Percentiles rank a stretch among this genome's conserved stretches.
These are phyloP conservation scores for Dioscorea dumetorum DNA, from an alignment of 106 monocot species.

Conservation along the genomic window DNA sequence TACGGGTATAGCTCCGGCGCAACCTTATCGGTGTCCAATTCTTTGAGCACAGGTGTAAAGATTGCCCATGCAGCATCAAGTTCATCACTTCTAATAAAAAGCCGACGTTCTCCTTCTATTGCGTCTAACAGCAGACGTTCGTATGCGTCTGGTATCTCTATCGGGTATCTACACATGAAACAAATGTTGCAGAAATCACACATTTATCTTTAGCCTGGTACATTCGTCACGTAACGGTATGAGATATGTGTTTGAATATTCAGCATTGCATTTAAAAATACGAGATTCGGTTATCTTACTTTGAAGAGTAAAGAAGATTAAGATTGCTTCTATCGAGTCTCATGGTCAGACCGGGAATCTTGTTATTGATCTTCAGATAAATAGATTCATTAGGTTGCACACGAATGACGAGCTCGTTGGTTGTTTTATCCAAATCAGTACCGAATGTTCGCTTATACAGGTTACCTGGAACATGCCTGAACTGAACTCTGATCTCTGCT, in stretches of 20 bases:
- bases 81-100: conserved; percentile 91
- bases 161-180: conserved; percentile 49
- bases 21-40: conserved; percentile 74
- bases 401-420: conserved; percentile 93
- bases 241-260: too few species aligned
- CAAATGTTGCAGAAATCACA: too few species aligned
- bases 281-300: conserved; percentile 24
- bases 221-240: too few species aligned
- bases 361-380: conserved; percentile 91
- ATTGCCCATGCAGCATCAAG: conserved; percentile 90
- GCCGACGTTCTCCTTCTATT: conserved; percentile 83
- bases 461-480: conserved; percentile 90
- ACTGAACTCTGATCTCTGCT: conserved; percentile 94
- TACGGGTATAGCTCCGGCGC: conserved; percentile 89
- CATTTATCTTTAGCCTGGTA: too few species aligned
- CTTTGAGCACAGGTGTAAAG: conserved; percentile 77
- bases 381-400: conserved; percentile 97
- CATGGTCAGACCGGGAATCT: conserved; percentile 86
- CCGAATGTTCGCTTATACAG: conserved; percentile 80
- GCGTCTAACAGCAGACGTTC: conserved; percentile 89
- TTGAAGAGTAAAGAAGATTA: conserved; percentile 93
- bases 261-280: too few species aligned
- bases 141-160: conserved; percentile 93
- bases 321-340: conserved; percentile 76
- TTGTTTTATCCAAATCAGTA: conserved; percentile 77